Evolutionary conservation across 441 rosid genomes (phyloP), one percentile per base, ranked within the genome.

Genomic region (Eruca vesicaria): DNA sequence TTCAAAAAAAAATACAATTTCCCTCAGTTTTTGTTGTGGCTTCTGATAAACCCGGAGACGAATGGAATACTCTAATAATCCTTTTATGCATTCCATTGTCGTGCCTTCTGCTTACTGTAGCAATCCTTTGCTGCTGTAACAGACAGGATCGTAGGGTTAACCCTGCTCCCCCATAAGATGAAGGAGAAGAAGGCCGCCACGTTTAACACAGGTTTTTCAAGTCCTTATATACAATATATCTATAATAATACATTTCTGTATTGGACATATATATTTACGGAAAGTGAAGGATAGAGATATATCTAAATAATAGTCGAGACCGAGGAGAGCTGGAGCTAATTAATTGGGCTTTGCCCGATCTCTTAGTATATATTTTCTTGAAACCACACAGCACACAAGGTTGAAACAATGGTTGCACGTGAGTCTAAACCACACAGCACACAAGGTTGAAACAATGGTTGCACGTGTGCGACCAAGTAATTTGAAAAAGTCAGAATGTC

Each of bases 361-460:
- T 41, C 14, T 41, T 41, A 12, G 16, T 14, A n/a, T 23, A 41
- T 41, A 41, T 41, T 41, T 41, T n/a, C n/a, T n/a, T n/a, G n/a
- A n/a, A n/a, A n/a, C n/a, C n/a, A n/a, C n/a, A n/a, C n/a, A n/a
- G n/a, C n/a, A n/a, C n/a, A n/a, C 35, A 29, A 9, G 58, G 69
- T 55, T 73, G 58, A 32, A 78, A 78, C 78, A 41, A 72, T 72
- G 81, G 43, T 52, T 72, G 81, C 81, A 78, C 81, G 78, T 72
- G 78, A n/a, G n/a, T n/a, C n/a, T n/a, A n/a, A n/a, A n/a, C n/a
- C n/a, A n/a, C n/a, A n/a, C n/a, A n/a, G n/a, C n/a, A n/a, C n/a
- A n/a, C 35, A 29, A 9, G 58, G 69, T 55, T 73, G 58, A 32
- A 78, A 78, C 78, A 41, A 72, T 72, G 73, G 77, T 77, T 78